Evolutionary conservation across 2,329 filamentous ascomycete species (phyloP).

Genomic region (Fonsecaea pedrosoi): DNA sequence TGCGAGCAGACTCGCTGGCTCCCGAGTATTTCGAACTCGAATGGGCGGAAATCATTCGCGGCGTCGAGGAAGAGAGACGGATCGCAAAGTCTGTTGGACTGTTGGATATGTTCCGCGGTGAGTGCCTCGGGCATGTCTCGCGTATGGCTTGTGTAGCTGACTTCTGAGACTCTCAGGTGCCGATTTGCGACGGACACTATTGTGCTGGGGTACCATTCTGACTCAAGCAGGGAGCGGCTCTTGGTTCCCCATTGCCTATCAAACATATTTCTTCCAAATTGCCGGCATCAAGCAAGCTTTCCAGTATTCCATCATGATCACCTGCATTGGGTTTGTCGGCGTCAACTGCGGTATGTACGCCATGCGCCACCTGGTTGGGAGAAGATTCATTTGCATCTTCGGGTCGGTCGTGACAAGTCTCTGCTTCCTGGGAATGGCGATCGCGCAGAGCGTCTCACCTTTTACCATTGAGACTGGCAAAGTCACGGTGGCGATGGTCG

Average conservation of each 20-base stretch:
- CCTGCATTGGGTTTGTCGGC: constrained; percentile 57
- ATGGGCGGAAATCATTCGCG: constrained; percentile 35
- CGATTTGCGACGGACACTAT: constrained; percentile 57
- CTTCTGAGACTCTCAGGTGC: constrained; percentile 44
- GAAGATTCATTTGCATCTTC: constrained; percentile 56
- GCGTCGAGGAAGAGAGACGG: constrained; percentile 33
- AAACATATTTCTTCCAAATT: constrained; percentile 53
- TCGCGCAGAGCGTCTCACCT: constrained; percentile 43
- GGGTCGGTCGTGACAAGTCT: constrained; percentile 54
- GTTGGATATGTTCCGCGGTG: constrained; percentile 33
- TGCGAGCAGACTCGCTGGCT: constrained; percentile 17
- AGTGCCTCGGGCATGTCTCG: neutral
- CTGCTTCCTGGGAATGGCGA: constrained; percentile 56
- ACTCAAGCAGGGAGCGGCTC: constrained; percentile 55
- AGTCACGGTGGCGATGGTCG: constrained; percentile 45
- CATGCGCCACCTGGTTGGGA: constrained; percentile 58
- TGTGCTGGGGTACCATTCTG: constrained; percentile 58
- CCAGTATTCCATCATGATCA: constrained; percentile 59
- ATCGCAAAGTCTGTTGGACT: constrained; percentile 25
- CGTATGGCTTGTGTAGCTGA: neutral
- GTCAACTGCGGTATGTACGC: constrained; percentile 58
- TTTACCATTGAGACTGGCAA: constrained; percentile 38
- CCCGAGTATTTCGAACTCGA: constrained; percentile 32
- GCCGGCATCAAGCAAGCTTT: constrained; percentile 56
- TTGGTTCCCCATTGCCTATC: constrained; percentile 60